Conservation (phyloP, 2,329 filamentous ascomycete genomes). For the Colletotrichum simmondsii region DNA sequence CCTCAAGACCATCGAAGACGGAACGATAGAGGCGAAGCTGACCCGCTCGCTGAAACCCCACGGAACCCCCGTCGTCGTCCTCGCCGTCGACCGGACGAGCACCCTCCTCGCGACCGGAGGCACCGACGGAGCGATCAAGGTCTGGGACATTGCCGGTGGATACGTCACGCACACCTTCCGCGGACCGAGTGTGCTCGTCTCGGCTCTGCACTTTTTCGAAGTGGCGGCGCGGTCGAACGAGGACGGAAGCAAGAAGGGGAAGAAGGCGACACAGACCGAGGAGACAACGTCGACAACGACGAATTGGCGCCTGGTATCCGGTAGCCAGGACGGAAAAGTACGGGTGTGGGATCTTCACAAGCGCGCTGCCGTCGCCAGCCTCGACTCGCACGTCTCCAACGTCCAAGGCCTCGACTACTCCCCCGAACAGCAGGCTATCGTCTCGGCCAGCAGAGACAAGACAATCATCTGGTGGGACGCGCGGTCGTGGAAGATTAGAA, state of each 20-base stretch:
- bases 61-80: constrained; percentile 86
- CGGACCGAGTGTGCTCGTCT: constrained; percentile 90
- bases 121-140: constrained; percentile 92
- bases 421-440: constrained; percentile 75
- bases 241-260: constrained; percentile 54
- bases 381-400: constrained; percentile 95
- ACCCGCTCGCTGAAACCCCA: constrained; percentile 89
- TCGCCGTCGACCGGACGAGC: constrained; percentile 86
- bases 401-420: constrained; percentile 91
- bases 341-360: constrained; percentile 92
- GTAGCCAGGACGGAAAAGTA: constrained; percentile 93
- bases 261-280: constrained; percentile 55
- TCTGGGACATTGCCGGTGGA: constrained; percentile 93
- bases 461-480: constrained; percentile 94
- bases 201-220: constrained; percentile 92
- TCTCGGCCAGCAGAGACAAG: constrained; percentile 92
- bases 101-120: constrained; percentile 92
- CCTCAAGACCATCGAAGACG: constrained; percentile 69
- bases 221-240: constrained; percentile 60
- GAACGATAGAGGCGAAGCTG: constrained; percentile 73
- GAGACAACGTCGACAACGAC: constrained; percentile 52
- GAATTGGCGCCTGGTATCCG: constrained; percentile 85
- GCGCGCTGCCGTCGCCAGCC: constrained; percentile 77
- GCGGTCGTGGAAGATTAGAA: constrained; percentile 83
- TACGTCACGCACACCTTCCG: constrained; percentile 96